phyloP scores from a whole-genome alignment of 2,329 filamentous ascomycete genomes.

The Microsporum ferrugineum region DNA sequence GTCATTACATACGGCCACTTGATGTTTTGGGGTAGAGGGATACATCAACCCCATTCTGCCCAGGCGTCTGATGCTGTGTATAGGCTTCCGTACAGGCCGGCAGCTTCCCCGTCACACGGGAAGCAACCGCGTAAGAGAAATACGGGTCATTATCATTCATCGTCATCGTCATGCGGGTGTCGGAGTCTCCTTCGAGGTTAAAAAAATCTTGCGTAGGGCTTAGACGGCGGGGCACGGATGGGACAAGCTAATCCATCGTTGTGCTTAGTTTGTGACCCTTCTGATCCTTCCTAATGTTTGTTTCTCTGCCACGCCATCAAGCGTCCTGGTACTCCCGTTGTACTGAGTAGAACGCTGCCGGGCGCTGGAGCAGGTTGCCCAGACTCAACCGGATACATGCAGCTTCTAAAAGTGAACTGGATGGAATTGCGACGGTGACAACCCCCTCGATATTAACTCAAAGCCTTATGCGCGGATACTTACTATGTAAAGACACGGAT shows the following conservation, averaged over 20 bases:
- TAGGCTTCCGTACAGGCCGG: neutral
- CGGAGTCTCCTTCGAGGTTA: neutral
- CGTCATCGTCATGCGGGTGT: conserved; percentile 2
- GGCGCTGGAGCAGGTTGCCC: neutral
- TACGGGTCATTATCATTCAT: neutral
- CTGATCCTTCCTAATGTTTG: neutral
- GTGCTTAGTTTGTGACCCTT: conserved; percentile 1
- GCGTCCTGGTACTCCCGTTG: neutral
- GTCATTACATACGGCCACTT: neutral
- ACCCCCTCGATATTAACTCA: neutral
- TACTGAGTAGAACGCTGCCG: too few relatives aligned
- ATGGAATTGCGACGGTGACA: neutral
- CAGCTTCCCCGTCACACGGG: conserved; percentile 1
- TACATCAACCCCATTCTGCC: neutral
- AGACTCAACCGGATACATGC: neutral
- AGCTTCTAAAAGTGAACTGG: neutral
- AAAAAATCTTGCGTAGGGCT: conserved; percentile 3
- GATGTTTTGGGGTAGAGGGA: neutral
- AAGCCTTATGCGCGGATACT: conserved; percentile 1
- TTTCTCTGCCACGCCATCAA: neutral
- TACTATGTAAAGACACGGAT: conserved; percentile 1
- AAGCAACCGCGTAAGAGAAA: neutral
- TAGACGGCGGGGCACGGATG: conserved; percentile 2
- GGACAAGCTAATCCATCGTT: conserved; percentile 1
- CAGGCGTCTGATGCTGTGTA: neutral